phyloP scores from a whole-genome alignment of 2,329 filamentous ascomycete genomes.

The Daldinia sp. region DNA sequence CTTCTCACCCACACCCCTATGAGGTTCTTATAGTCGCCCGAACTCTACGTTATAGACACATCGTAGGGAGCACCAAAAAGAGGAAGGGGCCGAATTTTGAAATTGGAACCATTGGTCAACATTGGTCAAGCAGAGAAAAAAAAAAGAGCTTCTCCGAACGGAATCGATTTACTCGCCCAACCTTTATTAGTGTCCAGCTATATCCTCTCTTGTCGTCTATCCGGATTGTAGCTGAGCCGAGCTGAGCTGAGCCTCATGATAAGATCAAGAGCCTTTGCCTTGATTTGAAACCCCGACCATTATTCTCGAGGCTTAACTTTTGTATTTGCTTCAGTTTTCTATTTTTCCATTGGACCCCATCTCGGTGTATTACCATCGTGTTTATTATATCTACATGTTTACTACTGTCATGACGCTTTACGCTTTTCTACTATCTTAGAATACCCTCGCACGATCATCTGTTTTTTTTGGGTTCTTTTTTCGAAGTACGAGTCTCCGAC shows the following conservation, averaged over 20 bases:
- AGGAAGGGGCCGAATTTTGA: constrained; percentile 11
- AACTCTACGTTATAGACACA: constrained; percentile 9
- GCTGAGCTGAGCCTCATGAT: constrained; percentile 19
- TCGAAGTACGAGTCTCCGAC: constrained; percentile 22
- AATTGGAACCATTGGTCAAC: constrained; percentile 22
- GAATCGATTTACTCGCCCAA: constrained; percentile 18
- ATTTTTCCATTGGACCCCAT: constrained; percentile 9
- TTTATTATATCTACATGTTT: constrained; percentile 30
- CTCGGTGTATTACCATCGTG: constrained; percentile 33
- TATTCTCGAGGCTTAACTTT: constrained; percentile 16
- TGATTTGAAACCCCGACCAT: constrained; percentile 1
- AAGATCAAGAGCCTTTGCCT: not conserved
- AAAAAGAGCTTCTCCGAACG: constrained; percentile 7
- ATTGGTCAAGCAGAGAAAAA: not conserved
- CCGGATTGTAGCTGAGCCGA: constrained; percentile 1
- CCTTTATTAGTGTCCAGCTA: constrained; percentile 7
- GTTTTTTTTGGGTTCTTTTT: constrained; percentile 10
- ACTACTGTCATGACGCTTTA: constrained; percentile 33
- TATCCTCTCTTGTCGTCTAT: constrained; percentile 4
- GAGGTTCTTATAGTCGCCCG: constrained; percentile 9
- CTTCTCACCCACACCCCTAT: constrained; percentile 8
- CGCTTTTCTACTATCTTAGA: constrained; percentile 32
- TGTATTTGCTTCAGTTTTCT: constrained; percentile 17
- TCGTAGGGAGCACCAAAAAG: constrained; percentile 3
- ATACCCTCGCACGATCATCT: constrained; percentile 35